Conservation (phyloP, 2,329 filamentous ascomycete species). For the Cadophora sp. region DNA sequence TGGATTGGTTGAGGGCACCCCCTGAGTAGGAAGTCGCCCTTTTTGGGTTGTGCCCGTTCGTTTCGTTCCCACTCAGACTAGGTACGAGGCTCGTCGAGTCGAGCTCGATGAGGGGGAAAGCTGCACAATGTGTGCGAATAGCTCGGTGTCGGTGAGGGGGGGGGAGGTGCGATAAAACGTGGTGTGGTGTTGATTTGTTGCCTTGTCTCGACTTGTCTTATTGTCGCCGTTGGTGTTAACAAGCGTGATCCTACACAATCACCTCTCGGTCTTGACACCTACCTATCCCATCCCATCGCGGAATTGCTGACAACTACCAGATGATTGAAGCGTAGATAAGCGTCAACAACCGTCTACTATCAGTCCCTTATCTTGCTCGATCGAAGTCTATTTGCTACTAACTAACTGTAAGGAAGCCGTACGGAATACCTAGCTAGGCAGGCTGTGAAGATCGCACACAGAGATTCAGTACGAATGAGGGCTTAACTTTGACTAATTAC, state of each 20-base stretch:
- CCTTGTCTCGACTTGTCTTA: not conserved
- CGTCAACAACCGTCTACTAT: slow-evolving; percentile 24
- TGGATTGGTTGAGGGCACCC: not conserved
- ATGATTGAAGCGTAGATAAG: slow-evolving; percentile 27
- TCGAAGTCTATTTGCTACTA: not conserved
- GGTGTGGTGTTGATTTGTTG: not conserved
- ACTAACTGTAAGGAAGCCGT: too few relatives aligned
- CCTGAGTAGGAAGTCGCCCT: slow-evolving; percentile 18
- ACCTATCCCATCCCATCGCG: not conserved
- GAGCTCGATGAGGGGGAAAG: too few relatives aligned
- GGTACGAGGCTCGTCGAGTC: too few relatives aligned
- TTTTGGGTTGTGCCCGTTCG: slow-evolving; percentile 11
- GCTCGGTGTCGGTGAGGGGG: too few relatives aligned
- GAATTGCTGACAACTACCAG: not conserved
- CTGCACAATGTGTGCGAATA: too few relatives aligned
- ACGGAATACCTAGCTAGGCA: not conserved
- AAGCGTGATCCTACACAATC: slow-evolving; percentile 2
- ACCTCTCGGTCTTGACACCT: not conserved
- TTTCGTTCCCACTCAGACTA: too few relatives aligned
- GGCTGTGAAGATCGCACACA: slow-evolving; percentile 1
- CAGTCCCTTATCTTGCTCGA: slow-evolving; percentile 19
- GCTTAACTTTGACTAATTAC: not conserved
- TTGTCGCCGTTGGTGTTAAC: not conserved
- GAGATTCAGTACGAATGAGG: not conserved
- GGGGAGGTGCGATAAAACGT: too few relatives aligned